Evolutionary conservation across 2,329 filamentous ascomycete species (phyloP), one percentile per base, ranked within the genome.

Genomic region (Onygena corvina): DNA sequence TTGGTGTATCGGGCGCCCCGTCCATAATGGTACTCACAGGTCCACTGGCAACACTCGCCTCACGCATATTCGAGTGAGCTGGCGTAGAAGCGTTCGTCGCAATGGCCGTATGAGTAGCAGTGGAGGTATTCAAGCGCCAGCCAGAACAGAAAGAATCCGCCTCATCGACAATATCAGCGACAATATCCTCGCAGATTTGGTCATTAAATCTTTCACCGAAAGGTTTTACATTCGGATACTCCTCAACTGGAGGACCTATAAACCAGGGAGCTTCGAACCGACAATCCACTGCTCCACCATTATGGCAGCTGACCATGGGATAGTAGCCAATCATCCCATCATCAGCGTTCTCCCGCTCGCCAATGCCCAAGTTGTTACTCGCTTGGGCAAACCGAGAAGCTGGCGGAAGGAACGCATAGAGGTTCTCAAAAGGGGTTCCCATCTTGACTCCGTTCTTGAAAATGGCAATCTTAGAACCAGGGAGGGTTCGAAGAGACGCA

Each of bases 261-360:
- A 89, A 95, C 71, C 94, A 96, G 27, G 92, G 76, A 0, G 87
- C 88, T 1, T 92, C 90, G 62, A 98, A 95, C 66, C 95, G 95
- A 59, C 90, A 83, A 64, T 96, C 86, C 12, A 85, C 89, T 1
- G 89, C 84, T 20, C 90, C 92, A 47, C 89, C 90, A 38, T 85
- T 81, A 68, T 95, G 96, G 18, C 92, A 84, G 58, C 88, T 92
- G 16, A 98, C 80, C 18, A 89, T 86, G 1, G 92, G 92, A 61
- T 94, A 94, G 68, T 98, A 98, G 8, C 92, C 93, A 1, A 95
- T 77, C 75, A 92, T 85, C 30, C 90, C 92, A 61, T 98, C 92
- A 61, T 98, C 92, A 53, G 94, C 80, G 23, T 87, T 87, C 53
- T 92, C 84, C 46, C 92, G 75, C 14, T 86, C 87, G 9, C 85